A percentile compares a stretch with the other conserved stretches of the same genome.
Evolutionary conservation across 192 early-diverging fungal species (phyloP).

Genomic region (Pilaira anomala): DNA sequence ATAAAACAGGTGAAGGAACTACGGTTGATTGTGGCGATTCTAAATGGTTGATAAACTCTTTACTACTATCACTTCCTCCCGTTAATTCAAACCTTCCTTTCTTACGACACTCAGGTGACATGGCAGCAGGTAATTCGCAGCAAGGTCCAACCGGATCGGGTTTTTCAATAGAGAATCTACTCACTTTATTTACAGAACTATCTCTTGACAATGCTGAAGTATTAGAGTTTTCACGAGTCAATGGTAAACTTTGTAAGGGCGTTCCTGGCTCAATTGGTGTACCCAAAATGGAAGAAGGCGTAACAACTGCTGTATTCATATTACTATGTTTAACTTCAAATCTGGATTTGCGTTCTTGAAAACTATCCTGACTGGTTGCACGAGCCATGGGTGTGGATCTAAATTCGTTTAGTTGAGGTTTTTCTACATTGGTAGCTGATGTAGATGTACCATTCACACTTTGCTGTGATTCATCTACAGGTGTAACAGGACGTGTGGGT

Average conservation of each 20-base stretch:
- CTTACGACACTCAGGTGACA: constrained; percentile 30
- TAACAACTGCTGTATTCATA: background rate
- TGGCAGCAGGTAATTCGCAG: background rate
- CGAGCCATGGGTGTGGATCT: background rate
- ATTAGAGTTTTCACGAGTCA: constrained; percentile 16
- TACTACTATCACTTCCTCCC: constrained; percentile 6
- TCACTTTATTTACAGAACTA: constrained; percentile 6
- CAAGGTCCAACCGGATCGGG: background rate
- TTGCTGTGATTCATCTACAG: constrained; percentile 5
- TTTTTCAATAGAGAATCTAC: constrained; percentile 20
- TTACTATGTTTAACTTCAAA: constrained; percentile 6
- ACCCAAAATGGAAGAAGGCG: background rate
- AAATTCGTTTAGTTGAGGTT: background rate
- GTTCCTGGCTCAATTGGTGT: constrained; percentile 8
- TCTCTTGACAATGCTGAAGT: constrained; percentile 11
- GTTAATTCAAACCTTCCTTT: constrained; percentile 38
- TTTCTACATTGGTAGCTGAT: background rate
- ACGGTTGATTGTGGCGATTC: background rate
- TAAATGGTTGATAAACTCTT: background rate
- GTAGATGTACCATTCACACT: background rate
- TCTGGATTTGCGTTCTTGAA: constrained; percentile 11
- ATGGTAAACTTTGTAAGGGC: constrained; percentile 2
- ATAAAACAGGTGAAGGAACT: background rate
- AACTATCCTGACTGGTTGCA: constrained; percentile 1
- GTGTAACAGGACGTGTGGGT: background rate